Percentiles rank a stretch among this genome's conserved stretches.
Conservation (phyloP, 768 basidiomycete species). For the Boletus subcaerulescens region DNA sequence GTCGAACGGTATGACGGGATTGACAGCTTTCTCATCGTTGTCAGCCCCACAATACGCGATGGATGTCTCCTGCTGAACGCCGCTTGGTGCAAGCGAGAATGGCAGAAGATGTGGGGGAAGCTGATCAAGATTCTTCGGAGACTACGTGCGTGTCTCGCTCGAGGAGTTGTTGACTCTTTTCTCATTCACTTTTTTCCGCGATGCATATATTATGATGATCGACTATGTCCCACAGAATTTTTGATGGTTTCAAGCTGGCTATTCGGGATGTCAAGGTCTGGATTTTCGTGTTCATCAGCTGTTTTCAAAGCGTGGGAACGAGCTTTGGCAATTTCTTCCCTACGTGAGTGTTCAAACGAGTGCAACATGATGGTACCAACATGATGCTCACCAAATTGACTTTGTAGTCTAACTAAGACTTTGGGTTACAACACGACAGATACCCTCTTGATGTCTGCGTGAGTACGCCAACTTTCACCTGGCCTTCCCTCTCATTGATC, state of each 20-base stretch:
- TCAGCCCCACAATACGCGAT: constrained; percentile 60
- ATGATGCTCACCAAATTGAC: background rate
- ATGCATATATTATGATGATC: too few relatives aligned
- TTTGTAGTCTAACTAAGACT: constrained; percentile 49
- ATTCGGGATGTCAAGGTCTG: constrained; percentile 52
- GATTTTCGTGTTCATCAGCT: constrained; percentile 52
- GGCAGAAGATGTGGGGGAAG: constrained; percentile 67
- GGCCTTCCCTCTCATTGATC: background rate
- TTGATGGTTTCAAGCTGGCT: constrained; percentile 51
- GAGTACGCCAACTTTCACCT: constrained; percentile 16
- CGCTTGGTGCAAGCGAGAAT: constrained; percentile 62
- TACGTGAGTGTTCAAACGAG: constrained; percentile 32
- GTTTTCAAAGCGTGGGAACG: constrained; percentile 49
- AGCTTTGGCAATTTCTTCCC: constrained; percentile 63
- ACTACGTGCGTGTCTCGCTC: constrained; percentile 9
- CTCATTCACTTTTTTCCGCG: too few relatives aligned
- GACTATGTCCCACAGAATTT: constrained; percentile 34
- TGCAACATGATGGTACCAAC: too few relatives aligned
- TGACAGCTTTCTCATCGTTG: too few relatives aligned
- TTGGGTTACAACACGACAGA: constrained; percentile 59
- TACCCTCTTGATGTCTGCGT: constrained; percentile 62
- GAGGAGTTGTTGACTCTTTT: too few relatives aligned
- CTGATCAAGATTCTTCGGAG: constrained; percentile 45
- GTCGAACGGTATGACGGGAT: background rate
- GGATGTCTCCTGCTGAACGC: constrained; percentile 50